Base-by-base conservation (phyloP, 495 filamentous ascomycete species). In the Penicillium robsamsonii region DNA sequence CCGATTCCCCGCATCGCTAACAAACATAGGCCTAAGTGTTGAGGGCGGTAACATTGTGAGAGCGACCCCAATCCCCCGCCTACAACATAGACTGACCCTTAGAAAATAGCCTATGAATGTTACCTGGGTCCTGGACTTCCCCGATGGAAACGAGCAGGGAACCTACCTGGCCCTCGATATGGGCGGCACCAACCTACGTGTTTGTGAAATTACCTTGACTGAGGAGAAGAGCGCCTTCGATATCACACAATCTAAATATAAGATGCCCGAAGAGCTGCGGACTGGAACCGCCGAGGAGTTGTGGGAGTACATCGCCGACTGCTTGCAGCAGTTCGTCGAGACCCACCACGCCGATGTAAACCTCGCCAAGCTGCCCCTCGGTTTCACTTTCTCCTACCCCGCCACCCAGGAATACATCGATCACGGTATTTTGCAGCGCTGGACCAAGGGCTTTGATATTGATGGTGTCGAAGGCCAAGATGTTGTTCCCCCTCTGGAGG, bases 371-470 rank as follows among this genome's bases (percentile, higher is more conserved):
- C 75, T 97, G 18, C 90, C 90, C 5, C 83, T 97, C 42, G 95
- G 94, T 70, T 98, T 98, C 77, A 98, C 94, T 52, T 98, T 98
- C 77, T 97, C 94, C 9, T 98, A 97, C 68, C 94, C 94, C 3
- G 95, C 92, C 27, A 94, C 91, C 12, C 94, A 98, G 72, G 84
- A 97, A 37, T 96, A 95, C 74, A 92, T 98, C 65, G 91, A 98
- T 66, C 91, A 97, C 68, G 94, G 94, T 63, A 79, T 97, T 41
- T 80, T 98, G 57, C 94, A 98, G 71, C 87, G 95, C 57, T 98
- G 94, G 94, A 98, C 94, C 56, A 98, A 98, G 79, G 94, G 94
- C 3, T 98, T 98, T 68, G 95, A 98, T 66, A 97, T 98, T 71
- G 83, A 87, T 41, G 95, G 94, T 31, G 94, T 98, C 38, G 94